Evolutionary conservation across 2,329 filamentous ascomycete species (phyloP).

Genomic region (Apiospora koreana): DNA sequence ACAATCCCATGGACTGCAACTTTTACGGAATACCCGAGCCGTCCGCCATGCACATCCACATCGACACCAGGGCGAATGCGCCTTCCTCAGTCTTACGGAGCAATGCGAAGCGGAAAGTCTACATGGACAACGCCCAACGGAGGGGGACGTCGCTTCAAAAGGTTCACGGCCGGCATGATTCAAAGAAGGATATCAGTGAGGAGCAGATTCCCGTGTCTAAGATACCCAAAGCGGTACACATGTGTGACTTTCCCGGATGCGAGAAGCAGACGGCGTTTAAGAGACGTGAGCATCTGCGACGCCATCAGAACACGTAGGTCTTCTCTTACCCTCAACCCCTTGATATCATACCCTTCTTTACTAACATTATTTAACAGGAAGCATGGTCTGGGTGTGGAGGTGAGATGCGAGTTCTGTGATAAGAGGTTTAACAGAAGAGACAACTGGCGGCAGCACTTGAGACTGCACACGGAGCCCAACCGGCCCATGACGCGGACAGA

Average conservation of each 20-base stretch:
- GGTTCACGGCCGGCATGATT: slow-evolving; percentile 15
- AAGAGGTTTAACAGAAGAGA: slow-evolving; percentile 39
- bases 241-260: slow-evolving; percentile 15
- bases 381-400: background rate
- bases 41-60: background rate
- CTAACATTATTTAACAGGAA: background rate
- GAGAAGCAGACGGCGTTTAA: slow-evolving; percentile 41
- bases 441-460: slow-evolving; percentile 40
- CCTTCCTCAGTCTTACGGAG: background rate
- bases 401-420: slow-evolving; percentile 20
- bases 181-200: slow-evolving; percentile 16
- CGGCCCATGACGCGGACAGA: slow-evolving; percentile 34
- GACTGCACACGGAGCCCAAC: slow-evolving; percentile 35
- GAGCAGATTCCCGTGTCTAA: background rate
- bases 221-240: background rate
- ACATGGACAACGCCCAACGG: background rate
- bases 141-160: background rate
- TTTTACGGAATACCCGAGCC: background rate
- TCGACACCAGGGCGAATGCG: background rate
- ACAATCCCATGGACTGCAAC: background rate
- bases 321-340: background rate
- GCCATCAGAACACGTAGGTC: slow-evolving; percentile 46
- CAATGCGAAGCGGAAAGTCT: background rate
- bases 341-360: background rate
- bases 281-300: slow-evolving; percentile 57